Conservation (phyloP, 2,329 filamentous ascomycete species). For the Venturia carpophila region DNA sequence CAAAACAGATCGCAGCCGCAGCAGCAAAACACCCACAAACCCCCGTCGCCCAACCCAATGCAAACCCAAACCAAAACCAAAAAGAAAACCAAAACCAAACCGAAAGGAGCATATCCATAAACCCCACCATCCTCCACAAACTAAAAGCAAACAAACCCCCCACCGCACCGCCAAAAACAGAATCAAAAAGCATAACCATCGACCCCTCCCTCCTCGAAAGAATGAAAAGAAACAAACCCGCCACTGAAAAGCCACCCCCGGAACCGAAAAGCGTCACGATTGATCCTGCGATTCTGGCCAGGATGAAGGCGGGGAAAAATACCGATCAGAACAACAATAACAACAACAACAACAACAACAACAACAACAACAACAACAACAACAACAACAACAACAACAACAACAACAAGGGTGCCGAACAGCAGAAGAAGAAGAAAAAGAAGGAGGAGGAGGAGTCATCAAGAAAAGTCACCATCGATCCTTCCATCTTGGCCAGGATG, state of each 20-base stretch:
- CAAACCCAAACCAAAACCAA: not conserved
- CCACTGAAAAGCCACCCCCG: not conserved
- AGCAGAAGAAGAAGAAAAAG: no score
- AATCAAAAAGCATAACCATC: constrained; percentile 17
- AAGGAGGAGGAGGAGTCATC: no score
- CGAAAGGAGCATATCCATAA: constrained; percentile 17
- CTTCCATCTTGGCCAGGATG: constrained; percentile 18
- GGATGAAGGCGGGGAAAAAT: constrained; percentile 15
- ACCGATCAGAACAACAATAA: no score
- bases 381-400: no score
- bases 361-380: no score
- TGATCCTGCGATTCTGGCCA: constrained; percentile 14
- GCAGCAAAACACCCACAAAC: not conserved
- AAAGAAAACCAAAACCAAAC: not conserved
- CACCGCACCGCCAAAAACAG: not conserved
- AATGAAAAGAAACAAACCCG: constrained; percentile 13
- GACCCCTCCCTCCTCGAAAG: constrained; percentile 17
- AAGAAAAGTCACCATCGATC: constrained; percentile 14
- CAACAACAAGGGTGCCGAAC: no score
- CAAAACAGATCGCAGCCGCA: not conserved
- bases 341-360: no score
- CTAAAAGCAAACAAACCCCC: constrained; percentile 12
- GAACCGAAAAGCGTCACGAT: constrained; percentile 18
- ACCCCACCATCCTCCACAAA: constrained; percentile 14
- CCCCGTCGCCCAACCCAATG: not conserved